phyloP scores from a whole-genome alignment of 1,284 basidiomycete genomes.

The Caloboletus firmus region DNA sequence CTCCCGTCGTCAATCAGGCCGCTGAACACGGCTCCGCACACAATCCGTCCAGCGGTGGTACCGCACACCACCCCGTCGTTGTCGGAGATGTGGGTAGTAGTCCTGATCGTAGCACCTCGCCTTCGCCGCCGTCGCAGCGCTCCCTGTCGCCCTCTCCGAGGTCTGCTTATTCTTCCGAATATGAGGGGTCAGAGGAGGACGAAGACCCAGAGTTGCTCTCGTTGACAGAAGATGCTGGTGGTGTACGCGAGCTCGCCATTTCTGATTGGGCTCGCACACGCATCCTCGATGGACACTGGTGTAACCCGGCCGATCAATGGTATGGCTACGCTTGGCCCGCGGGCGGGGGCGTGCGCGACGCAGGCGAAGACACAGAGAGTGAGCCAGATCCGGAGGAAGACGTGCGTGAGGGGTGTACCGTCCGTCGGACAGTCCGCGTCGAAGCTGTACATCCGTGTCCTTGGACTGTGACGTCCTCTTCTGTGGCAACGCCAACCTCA shows the following conservation, averaged over 20 bases:
- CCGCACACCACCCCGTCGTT: slow-evolving; percentile 1
- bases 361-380: slow-evolving; percentile 34
- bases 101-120: slow-evolving; percentile 26
- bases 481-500: slow-evolving; percentile 19
- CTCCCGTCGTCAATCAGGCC: slow-evolving; percentile 12
- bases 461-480: slow-evolving; percentile 45
- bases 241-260: slow-evolving; percentile 63
- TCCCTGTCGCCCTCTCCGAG: slow-evolving; percentile 35
- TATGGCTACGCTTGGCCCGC: slow-evolving; percentile 46
- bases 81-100: slow-evolving; percentile 15
- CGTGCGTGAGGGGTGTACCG: slow-evolving; percentile 15
- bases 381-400: slow-evolving; percentile 30
- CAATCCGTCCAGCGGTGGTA: slow-evolving; percentile 4
- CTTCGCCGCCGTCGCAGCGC: slow-evolving; percentile 31
- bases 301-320: slow-evolving; percentile 68
- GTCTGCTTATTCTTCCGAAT: slow-evolving; percentile 35
- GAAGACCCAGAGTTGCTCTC: slow-evolving; percentile 61
- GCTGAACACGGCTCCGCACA: slow-evolving; percentile 11
- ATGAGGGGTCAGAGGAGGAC: slow-evolving; percentile 57
- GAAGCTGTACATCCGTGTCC: slow-evolving; percentile 65
- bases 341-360: slow-evolving; percentile 33
- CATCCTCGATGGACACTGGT: slow-evolving; percentile 72
- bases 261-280: slow-evolving; percentile 70
- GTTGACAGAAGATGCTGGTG: slow-evolving; percentile 56
- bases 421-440: slow-evolving; percentile 40